These are phyloP conservation scores for Solanum rostratum DNA, from an alignment of 257 asterid species.

Conservation along the genomic window DNA sequence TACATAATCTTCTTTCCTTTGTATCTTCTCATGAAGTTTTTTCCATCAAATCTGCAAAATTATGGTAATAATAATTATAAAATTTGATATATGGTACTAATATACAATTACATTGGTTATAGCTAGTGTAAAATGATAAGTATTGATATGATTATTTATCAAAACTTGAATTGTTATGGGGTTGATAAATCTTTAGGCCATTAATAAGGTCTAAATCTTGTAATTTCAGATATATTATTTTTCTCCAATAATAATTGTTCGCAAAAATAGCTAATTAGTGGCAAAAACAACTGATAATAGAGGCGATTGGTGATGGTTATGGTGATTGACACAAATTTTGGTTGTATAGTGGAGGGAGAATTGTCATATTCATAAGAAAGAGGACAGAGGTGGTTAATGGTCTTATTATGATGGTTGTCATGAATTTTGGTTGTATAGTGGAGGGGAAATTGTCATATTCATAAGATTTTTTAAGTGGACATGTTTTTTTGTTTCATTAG, in stretches of 20 bases:
- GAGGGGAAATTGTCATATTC: background rate
- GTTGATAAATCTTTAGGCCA: background rate
- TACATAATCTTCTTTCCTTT: slow-evolving; percentile 52
- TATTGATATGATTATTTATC: background rate
- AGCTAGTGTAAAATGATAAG: background rate
- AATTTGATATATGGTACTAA: too few species aligned
- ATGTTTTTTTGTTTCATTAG: too few species aligned
- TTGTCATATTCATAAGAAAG: background rate
- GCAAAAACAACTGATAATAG: background rate
- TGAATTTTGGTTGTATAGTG: background rate
- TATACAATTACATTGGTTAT: background rate
- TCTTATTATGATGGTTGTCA: background rate
- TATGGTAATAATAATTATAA: background rate
- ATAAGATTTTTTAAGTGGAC: background rate
- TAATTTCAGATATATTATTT: background rate
- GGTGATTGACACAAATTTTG: background rate
- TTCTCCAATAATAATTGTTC: background rate
- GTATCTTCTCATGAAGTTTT: slow-evolving; percentile 28
- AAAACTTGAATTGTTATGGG: too few species aligned
- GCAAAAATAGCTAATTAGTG: background rate
- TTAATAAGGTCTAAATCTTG: background rate
- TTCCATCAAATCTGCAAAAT: slow-evolving; percentile 37
- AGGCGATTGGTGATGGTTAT: background rate
- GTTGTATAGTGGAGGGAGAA: background rate
- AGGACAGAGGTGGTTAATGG: too few species aligned